Evolutionary conservation across 2,329 filamentous ascomycete genomes (phyloP), one percentile per base, ranked within the genome.

Genomic region (Conoideocrella luteorostrata): DNA sequence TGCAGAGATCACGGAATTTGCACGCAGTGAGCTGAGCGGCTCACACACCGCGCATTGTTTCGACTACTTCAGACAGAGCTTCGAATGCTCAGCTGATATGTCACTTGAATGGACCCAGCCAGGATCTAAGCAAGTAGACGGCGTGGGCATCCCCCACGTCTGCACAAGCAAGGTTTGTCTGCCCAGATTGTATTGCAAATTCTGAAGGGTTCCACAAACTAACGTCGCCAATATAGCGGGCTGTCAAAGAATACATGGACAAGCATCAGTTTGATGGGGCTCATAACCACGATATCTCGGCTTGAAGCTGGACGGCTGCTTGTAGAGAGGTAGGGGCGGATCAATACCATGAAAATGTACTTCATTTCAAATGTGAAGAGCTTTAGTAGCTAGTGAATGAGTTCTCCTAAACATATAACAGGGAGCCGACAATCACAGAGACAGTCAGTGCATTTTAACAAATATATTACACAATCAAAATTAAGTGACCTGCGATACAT

Each of bases 61-160:
- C 43, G 64, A 66, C 46, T 68, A 69, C 41, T 56, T 69, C 46
- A 56, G 66, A 7, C 65, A 68, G 45, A 59, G 61, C 5, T 60
- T 66, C 43, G 64, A 67, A 62, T 68, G 65, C 32, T 56, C 56
- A 7, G 60, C 58, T 6, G 50, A 52, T 24, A 41, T 49, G 38
- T 46, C 49, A 2, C 32, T 52, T 2, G 50, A 52, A 41, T 47
- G 43, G 43, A 39, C 39, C 12, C 10, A 33, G n/a, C n/a, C 15
- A 15, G 43, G 43, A n/a, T 20, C 20, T 18, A 34, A 32, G 18
- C 39, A 42, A 30, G 44, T 46, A 11, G 44, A 46, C 23, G 39
- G 39, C 21, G 34, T 17, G 15, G 28, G 20, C 7, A 39, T 46
- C 21, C 45, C 41, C 4, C 45, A 45, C 26, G 43, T 45, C n/a